These are phyloP conservation scores for Pestalotiopsis sp. DNA, from an alignment of 2,329 filamentous ascomycete species.

Conservation along the genomic window DNA sequence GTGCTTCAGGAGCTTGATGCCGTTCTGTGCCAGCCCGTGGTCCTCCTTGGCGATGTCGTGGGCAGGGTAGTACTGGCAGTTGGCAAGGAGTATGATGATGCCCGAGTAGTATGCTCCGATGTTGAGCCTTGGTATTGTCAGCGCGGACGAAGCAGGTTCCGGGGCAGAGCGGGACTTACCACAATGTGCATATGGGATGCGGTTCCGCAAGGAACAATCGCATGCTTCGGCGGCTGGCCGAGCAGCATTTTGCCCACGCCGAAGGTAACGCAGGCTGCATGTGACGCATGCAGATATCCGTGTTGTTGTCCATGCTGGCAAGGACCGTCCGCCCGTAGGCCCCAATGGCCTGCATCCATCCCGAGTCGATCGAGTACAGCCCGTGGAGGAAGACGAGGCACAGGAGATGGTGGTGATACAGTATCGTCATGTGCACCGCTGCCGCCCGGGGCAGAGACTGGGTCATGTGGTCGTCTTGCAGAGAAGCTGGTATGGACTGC, in stretches of 20 bases:
- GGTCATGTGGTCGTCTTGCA: slow-evolving; percentile 30
- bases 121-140: slow-evolving; percentile 19
- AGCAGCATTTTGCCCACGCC: slow-evolving; percentile 22
- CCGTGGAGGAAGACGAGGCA: slow-evolving; percentile 38
- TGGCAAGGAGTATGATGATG: slow-evolving; percentile 24
- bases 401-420: slow-evolving; percentile 37
- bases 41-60: slow-evolving; percentile 19
- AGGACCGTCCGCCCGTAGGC: slow-evolving; percentile 27
- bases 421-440: slow-evolving; percentile 34
- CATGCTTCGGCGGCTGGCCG: slow-evolving; percentile 21
- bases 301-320: slow-evolving; percentile 19
- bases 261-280: slow-evolving; percentile 17
- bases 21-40: slow-evolving; percentile 18
- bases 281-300: slow-evolving; percentile 15
- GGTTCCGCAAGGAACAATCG: slow-evolving; percentile 18
- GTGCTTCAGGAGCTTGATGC: slow-evolving; percentile 11
- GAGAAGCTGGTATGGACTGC: slow-evolving; percentile 30
- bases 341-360: slow-evolving; percentile 36
- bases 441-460: slow-evolving; percentile 27
- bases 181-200: slow-evolving; percentile 18
- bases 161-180: slow-evolving; percentile 15
- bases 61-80: slow-evolving; percentile 22
- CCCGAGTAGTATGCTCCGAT: slow-evolving; percentile 26
- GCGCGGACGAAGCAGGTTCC: too few relatives aligned
- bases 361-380: slow-evolving; percentile 36